Percentiles rank a stretch among this genome's conserved stretches.
These are phyloP conservation scores for Plasmodium relictum DNA, from an alignment of 169 alveolate genomes.

Conservation along the genomic window DNA sequence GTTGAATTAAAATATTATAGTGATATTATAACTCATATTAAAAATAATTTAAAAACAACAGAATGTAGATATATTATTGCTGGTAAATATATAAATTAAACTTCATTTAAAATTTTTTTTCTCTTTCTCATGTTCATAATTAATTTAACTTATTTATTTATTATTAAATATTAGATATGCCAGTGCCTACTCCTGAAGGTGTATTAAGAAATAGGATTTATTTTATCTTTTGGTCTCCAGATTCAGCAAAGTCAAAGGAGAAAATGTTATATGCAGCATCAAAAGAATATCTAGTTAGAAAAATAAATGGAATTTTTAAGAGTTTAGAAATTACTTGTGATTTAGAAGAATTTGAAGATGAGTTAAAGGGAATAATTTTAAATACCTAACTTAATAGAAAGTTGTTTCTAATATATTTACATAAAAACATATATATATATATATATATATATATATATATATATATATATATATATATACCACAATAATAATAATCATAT, in stretches of 20 bases:
- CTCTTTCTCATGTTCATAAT: not conserved
- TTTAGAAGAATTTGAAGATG: constrained; percentile 72
- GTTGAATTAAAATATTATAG: constrained; percentile 30
- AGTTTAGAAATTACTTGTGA: constrained; percentile 71
- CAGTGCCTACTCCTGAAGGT: constrained; percentile 74
- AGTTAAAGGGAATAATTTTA: constrained; percentile 32
- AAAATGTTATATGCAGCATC: constrained; percentile 76
- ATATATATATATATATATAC: not conserved
- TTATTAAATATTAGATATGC: constrained; percentile 34
- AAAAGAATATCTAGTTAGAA: constrained; percentile 67
- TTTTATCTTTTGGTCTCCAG: constrained; percentile 76
- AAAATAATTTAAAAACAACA: constrained; percentile 42
- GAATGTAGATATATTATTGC: constrained; percentile 77
- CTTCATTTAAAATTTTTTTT: not conserved
- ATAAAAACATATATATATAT: not conserved
- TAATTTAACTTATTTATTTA: not conserved
- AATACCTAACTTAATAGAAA: constrained; percentile 26
- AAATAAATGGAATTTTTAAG: constrained; percentile 74
- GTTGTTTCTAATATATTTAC: not conserved
- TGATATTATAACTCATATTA: constrained; percentile 54
- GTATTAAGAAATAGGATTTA: constrained; percentile 68
- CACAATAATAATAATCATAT: not conserved
- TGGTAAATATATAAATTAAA: constrained; percentile 18
- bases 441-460: not conserved
- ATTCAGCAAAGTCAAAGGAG: constrained; percentile 61